phyloP scores from a whole-genome alignment of 192 early-diverging fungal genomes.

The Geranomyces michiganensis region DNA sequence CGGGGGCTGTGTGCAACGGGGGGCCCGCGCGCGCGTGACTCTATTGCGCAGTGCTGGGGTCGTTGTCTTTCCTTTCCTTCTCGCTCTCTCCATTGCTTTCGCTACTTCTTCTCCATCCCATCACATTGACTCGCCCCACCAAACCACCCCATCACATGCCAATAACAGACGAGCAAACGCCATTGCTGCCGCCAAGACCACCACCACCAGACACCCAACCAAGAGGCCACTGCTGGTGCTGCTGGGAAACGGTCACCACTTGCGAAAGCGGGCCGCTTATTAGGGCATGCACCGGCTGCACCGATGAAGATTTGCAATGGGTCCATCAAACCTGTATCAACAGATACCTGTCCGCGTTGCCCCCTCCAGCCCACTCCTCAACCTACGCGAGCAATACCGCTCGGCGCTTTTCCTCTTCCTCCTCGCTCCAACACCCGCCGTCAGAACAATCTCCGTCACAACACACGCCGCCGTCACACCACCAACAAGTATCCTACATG shows the following conservation, averaged over 20 bases:
- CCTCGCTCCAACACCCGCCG: not conserved
- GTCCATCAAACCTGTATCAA: slow-evolving; percentile 57
- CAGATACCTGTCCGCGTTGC: slow-evolving; percentile 44
- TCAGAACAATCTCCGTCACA: slow-evolving; percentile 17
- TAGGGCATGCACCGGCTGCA: slow-evolving; percentile 54
- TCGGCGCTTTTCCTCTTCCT: too few species aligned
- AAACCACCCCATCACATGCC: too few species aligned
- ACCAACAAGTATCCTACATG: slow-evolving; percentile 11
- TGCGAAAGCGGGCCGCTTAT: slow-evolving; percentile 30
- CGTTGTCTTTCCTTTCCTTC: too few species aligned
- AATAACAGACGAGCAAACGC: not conserved
- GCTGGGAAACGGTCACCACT: slow-evolving; percentile 3
- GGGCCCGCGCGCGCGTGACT: too few species aligned
- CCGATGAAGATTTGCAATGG: slow-evolving; percentile 56
- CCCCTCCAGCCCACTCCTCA: slow-evolving; percentile 31
- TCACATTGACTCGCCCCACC: too few species aligned
- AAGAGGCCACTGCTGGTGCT: slow-evolving; percentile 7
- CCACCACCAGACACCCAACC: not conserved
- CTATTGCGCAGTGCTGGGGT: too few species aligned
- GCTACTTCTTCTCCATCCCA: too few species aligned
- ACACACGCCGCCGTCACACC: not conserved
- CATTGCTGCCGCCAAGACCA: not conserved
- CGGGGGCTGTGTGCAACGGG: too few species aligned
- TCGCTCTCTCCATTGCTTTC: too few species aligned
- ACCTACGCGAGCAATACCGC: too few species aligned